Conservation (phyloP, 495 filamentous ascomycete genomes). For the Trichocladium antarcticum region DNA sequence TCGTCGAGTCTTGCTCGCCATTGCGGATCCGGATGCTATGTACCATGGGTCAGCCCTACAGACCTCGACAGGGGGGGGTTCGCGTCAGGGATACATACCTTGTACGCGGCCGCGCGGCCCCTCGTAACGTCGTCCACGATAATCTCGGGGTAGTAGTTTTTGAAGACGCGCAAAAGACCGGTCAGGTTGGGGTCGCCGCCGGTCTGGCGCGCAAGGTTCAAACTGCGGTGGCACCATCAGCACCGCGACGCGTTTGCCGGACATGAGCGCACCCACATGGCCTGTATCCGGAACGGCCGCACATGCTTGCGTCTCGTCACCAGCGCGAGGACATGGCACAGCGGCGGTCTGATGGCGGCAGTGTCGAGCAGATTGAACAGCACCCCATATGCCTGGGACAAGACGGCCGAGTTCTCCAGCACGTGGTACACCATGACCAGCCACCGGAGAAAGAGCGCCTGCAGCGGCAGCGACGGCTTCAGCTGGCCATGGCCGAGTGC, state of each 20-base stretch:
- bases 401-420: slow-evolving; percentile 50
- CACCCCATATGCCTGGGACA: slow-evolving; percentile 64
- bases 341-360: slow-evolving; percentile 50
- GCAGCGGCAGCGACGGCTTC: slow-evolving; percentile 63
- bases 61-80: not conserved
- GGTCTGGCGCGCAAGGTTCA: slow-evolving; percentile 48
- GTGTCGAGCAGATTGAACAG: slow-evolving; percentile 80
- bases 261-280: slow-evolving; percentile 48
- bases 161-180: slow-evolving; percentile 72
- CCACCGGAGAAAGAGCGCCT: slow-evolving; percentile 64
- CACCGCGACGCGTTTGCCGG: not conserved
- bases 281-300: slow-evolving; percentile 71
- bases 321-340: slow-evolving; percentile 76
- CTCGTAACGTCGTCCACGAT: slow-evolving; percentile 56
- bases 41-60: not conserved
- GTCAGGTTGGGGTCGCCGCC: slow-evolving; percentile 65
- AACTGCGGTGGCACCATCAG: slow-evolving; percentile 32
- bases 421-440: slow-evolving; percentile 66
- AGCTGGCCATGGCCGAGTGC: slow-evolving; percentile 65
- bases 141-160: slow-evolving; percentile 84
- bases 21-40: slow-evolving; percentile 67
- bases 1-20: slow-evolving; percentile 59
- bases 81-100: slow-evolving; percentile 23
- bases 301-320: slow-evolving; percentile 83
- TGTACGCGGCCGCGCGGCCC: slow-evolving; percentile 46